phyloP scores from a whole-genome alignment of 2,329 filamentous ascomycete genomes.

The Sordariomycetes sp. region DNA sequence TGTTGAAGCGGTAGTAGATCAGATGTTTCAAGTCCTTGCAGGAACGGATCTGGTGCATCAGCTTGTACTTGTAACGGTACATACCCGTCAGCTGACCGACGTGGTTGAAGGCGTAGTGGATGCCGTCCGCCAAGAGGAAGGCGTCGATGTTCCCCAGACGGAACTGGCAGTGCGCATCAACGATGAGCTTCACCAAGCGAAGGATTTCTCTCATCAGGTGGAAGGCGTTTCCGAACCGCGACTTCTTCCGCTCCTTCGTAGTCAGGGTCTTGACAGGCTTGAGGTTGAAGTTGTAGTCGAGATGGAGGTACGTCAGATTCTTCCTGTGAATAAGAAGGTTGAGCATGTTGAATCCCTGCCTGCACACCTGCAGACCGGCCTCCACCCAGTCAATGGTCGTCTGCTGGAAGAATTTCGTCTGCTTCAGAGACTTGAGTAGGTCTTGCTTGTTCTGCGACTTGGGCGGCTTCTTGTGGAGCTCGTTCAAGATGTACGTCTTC shows the following conservation, averaged over 20 bases:
- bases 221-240: conserved; percentile 96
- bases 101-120: conserved; percentile 98
- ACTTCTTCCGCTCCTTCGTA: conserved; percentile 99
- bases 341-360: conserved; percentile 98
- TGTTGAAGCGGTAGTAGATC: conserved; percentile 98
- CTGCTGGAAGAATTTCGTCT: conserved; percentile 99
- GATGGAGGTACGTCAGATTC: conserved; percentile 94
- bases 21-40: conserved; percentile 99
- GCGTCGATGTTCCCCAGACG: conserved; percentile 96
- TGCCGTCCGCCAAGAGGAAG: conserved; percentile 96
- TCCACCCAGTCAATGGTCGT: conserved; percentile 99
- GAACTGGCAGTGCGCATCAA: conserved; percentile 97
- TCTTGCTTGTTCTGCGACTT: conserved; percentile 96
- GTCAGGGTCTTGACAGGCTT: conserved; percentile 98
- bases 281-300: conserved; percentile 99
- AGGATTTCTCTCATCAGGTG: conserved; percentile 98
- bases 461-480: conserved; percentile 88
- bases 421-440: conserved; percentile 77
- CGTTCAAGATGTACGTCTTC: conserved; percentile 92
- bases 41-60: conserved; percentile 98
- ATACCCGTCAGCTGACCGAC: conserved; percentile 97
- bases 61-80: conserved; percentile 99
- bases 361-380: conserved; percentile 93
- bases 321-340: conserved; percentile 96
- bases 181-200: conserved; percentile 90